Conservation (phyloP, 179 eudicot species). For the Silene coronaria region DNA sequence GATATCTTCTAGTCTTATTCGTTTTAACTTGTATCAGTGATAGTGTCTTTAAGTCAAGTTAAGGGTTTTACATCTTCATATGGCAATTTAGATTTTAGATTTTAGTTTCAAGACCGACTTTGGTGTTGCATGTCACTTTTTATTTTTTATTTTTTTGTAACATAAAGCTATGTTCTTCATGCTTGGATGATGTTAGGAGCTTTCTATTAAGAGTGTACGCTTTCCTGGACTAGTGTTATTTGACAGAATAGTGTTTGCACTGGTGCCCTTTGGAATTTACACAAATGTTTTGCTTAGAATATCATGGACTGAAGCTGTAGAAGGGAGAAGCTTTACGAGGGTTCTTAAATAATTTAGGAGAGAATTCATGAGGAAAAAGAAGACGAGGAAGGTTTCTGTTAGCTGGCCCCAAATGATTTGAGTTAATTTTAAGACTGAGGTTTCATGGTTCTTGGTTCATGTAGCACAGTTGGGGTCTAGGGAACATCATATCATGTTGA, state of each 20-base stretch:
- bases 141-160: no score
- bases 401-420: neutral
- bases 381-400: neutral
- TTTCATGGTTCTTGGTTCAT: no score
- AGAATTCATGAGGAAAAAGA: neutral
- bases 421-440: neutral
- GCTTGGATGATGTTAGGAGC: neutral
- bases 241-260: no score
- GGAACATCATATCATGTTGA: no score
- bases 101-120: neutral
- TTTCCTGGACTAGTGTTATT: no score
- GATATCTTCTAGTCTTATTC: neutral
- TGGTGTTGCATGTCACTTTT: neutral
- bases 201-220: neutral
- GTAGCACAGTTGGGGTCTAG: no score
- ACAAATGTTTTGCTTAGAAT: neutral
- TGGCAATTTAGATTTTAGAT: neutral
- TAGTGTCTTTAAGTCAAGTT: no score
- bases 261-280: neutral
- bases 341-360: neutral
- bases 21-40: no score
- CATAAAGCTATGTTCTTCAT: neutral
- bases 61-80: neutral
- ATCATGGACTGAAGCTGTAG: neutral
- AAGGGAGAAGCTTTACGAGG: neutral